Base-by-base conservation (phyloP, 179 eudicot species). In the Spergularia azorica region DNA sequence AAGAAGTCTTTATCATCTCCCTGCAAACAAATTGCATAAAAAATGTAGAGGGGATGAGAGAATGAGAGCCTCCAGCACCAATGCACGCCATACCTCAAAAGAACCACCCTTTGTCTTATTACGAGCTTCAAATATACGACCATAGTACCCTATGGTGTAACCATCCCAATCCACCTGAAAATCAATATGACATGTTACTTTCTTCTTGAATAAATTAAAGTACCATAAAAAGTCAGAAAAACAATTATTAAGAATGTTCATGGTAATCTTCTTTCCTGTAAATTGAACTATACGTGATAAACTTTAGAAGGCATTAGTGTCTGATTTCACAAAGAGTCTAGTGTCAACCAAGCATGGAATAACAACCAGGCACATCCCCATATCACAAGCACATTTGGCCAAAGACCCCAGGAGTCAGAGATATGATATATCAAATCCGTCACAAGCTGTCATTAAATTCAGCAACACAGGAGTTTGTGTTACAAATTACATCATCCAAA, bases 91-190 rank as follows among this genome's bases (percentile, higher is more conserved):
- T 89, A 95, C 98, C 97, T 89, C 98, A 80, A 95, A 93, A 70
- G 98, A 95, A 78, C 98, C 98, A 59, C 98, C 97, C 87, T 95
- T 95, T 38, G 98, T 91, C 86, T 93, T 95, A 85, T 95, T 95
- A 57, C 98, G 91, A 83, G 98, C 98, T 89, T 95, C 98, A 81
- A 95, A 93, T 84, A 95, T 95, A 68, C 98, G 95, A 20, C 98
- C 98, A 82, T 95, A 95, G 82, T 95, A 95, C 75, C 98, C 98
- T 71, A 95, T 95, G 63, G 98, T 95, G 90, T 87, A 95, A 64
- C 98, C 98, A 89, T 89, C 98, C 98, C 98, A 95, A 64, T 95
- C 98, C 70, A 95, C 97, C 98, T 95, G 79, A 76, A 83, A 65
- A 48, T 57, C 61, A 39, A 48, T n/a, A 74, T 57, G 67, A 54